Evolutionary conservation across 2,329 filamentous ascomycete species (phyloP), one percentile per base, ranked within the genome.

Genomic region (Neopestalotiopsis sp.): DNA sequence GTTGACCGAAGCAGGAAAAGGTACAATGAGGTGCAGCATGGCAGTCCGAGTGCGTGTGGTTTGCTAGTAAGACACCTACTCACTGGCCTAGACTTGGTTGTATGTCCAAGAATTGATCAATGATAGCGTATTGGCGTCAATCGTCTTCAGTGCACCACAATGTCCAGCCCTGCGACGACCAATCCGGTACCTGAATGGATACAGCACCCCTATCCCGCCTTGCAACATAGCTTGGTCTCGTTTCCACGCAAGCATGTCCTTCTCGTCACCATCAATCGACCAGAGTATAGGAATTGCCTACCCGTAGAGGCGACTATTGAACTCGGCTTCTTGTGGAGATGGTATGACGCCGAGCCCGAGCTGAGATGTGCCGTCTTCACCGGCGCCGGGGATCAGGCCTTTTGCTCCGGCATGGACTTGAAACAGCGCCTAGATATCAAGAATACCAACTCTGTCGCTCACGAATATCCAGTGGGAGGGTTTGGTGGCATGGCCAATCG

Each of bases 361-460:
- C 78, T 88, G 62, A 81, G 81, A 70, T 84, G 83, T 69, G 86
- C 83, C 9, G 83, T 88, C 12, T 81, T 89, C 61, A 88, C 86
- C 0, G 87, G 87, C 24, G 80, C 80, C 0, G 85, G 85, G 0
- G 79, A 82, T 61, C 77, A 83, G 40, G 82, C 86, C 0, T 88
- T 88, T 72, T 88, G 85, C 73, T 82, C 86, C 0, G 86, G 86
- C 2, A 85, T 85, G 68, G 86, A 88, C 70, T 73, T 88, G 6
- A 87, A 87, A 76, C 83, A 87, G 77, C 81, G 83, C 73, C 69
- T 76, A 0, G 73, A 74, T 56, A 75, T 75, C 66, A 70, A 77
- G 70, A 68, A 77, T 67, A 74, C 75, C 38, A 74, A 73, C 20
- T 70, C 77, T 67, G 71, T 76, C n/a, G 73, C 76, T 13, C 71